Evolutionary conservation across 225 moss, liverwort and hornwort genomes (phyloP), one percentile per base, ranked within the genome.

Genomic region (Pseudisothecium myosuroides): DNA sequence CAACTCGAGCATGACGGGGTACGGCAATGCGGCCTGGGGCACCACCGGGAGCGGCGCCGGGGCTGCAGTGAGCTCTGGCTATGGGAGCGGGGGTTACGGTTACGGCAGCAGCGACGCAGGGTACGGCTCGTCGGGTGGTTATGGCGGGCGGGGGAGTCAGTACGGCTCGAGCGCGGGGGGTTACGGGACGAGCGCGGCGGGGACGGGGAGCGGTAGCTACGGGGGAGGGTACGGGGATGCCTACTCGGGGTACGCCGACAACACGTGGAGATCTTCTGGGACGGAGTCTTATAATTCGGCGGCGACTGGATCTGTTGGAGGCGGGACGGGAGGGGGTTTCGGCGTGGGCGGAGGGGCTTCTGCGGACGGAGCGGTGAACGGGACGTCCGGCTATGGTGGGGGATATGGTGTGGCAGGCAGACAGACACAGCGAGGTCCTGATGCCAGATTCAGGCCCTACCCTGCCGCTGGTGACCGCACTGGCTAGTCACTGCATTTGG

Each of bases 381-480:
- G 97, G 59, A 93, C 97, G 32, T 93, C 95, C 26, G 98, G 98
- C 94, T 98, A 98, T 85, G 98, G 96, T 90, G 98, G 98, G 92
- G 96, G 98, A 59, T 98, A 98, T 85, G 98, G 98, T 84, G 98
- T 96, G 69, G 96, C 98, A 64, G 98, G 98, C 91, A 96, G 98
- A 94, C 98, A 98, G 96, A 96, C 96, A 89, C 98, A 98, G 96
- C 96, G 98, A 93, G 98, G 98, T 94, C 96, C 96, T 95, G 98
- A 98, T 95, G 96, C 98, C 81, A 92, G 98, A 91, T 98, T 98
- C 95, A 98, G 98, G 98, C 98, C 98, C 92, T 98, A 98, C 88
- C 98, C 98, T 96, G 98, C 98, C 90, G 96, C 98, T 88, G 96
- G 96, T 96, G 98, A 96, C 93, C 98, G 98, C 93, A 96, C 98